Evolutionary conservation across 345 rosid genomes (phyloP).

Genomic region (Sisymbrium altissimum): DNA sequence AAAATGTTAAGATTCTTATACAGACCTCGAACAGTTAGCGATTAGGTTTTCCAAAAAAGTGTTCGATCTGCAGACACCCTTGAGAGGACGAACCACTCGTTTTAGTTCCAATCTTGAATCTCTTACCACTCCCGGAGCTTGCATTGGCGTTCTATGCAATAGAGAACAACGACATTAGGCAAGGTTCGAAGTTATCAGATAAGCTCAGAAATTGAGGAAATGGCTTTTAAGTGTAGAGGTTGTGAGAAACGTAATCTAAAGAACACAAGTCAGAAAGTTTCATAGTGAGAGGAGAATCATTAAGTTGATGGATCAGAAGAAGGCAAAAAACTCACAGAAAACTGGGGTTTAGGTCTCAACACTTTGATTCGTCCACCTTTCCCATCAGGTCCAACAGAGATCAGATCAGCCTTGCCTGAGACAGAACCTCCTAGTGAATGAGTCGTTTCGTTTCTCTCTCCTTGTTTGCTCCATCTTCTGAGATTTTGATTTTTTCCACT

Average conservation of each 20-base stretch:
- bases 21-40: conserved; percentile 17
- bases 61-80: conserved; percentile 79
- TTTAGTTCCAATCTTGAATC: conserved; percentile 51
- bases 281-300: not conserved
- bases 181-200: not conserved
- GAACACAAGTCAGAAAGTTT: not conserved
- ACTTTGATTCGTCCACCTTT: conserved; percentile 86
- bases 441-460: conserved; percentile 37
- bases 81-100: conserved; percentile 47
- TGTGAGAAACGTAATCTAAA: not conserved
- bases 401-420: conserved; percentile 50
- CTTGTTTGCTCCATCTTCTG: conserved; percentile 90
- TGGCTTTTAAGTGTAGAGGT: not conserved
- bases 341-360: conserved; percentile 53
- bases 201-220: conserved; percentile 28
- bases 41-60: conserved; percentile 66
- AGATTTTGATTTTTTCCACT: conserved; percentile 57
- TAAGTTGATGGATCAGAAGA: not conserved
- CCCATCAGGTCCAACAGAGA: conserved; percentile 85
- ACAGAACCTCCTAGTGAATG: conserved; percentile 25
- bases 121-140: conserved; percentile 49
- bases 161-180: not conserved
- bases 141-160: conserved; percentile 49
- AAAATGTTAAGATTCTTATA: not conserved
- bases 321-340: conserved; percentile 45